A percentile compares a stretch with the other conserved stretches of the same genome.
These are phyloP conservation scores for Mucor lusitanicus DNA, from an alignment of 371 early-diverging fungal species.

Conservation along the genomic window DNA sequence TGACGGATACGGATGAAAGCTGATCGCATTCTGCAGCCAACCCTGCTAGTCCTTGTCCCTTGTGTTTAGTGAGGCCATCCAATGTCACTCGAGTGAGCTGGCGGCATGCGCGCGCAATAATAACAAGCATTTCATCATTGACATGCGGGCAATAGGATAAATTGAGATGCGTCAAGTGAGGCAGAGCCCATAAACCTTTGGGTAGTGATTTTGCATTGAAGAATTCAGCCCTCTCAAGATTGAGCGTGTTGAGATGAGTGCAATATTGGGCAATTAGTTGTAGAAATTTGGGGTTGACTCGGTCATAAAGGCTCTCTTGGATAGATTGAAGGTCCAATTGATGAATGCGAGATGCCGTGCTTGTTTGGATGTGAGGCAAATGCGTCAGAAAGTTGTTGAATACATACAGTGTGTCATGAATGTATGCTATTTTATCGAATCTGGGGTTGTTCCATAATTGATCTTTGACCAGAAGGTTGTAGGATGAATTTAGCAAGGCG, in stretches of 20 bases:
- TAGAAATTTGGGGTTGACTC: constrained; percentile 32
- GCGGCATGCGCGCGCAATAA: constrained; percentile 28
- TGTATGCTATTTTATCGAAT: constrained; percentile 9
- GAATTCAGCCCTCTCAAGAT: constrained; percentile 20
- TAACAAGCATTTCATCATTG: constrained; percentile 32
- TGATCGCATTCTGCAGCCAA: constrained; percentile 32
- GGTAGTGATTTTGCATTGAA: constrained; percentile 17
- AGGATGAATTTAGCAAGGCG: neutral
- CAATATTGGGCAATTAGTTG: constrained; percentile 13
- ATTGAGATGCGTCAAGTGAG: constrained; percentile 21
- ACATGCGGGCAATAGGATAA: constrained; percentile 33
- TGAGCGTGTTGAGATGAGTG: constrained; percentile 18
- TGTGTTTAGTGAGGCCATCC: constrained; percentile 20
- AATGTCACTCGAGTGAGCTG: constrained; percentile 15
- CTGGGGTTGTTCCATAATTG: constrained; percentile 1
- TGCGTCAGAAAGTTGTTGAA: constrained; percentile 28
- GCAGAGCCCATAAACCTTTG: constrained; percentile 6
- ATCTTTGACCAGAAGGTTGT: neutral
- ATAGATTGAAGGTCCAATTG: constrained; percentile 25
- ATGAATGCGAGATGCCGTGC: constrained; percentile 8
- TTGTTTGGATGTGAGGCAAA: constrained; percentile 15
- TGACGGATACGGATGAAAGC: constrained; percentile 21
- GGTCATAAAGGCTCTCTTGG: constrained; percentile 35
- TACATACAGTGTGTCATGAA: constrained; percentile 22
- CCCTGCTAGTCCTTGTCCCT: constrained; percentile 29